phyloP scores from a whole-genome alignment of 2,329 filamentous ascomycete genomes.

The Mycocentrospora acerina region DNA sequence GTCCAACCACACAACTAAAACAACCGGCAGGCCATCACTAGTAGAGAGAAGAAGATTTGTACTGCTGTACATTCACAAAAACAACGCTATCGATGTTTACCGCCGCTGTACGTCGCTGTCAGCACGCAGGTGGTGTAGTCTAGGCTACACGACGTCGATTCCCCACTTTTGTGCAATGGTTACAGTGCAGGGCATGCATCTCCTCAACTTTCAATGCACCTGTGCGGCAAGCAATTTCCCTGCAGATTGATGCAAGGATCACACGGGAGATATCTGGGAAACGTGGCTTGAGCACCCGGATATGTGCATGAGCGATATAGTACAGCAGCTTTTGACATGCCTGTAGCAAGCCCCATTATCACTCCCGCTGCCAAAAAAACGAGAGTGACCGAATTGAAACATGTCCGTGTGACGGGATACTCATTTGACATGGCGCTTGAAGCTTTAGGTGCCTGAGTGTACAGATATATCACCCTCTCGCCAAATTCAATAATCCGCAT shows the following conservation, averaged over 20 bases:
- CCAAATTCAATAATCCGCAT: too few species aligned
- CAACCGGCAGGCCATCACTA: neutral
- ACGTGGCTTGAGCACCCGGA: constrained; percentile 35
- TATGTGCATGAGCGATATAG: constrained; percentile 26
- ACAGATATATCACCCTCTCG: too few species aligned
- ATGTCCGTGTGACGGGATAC: constrained; percentile 20
- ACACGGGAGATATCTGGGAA: constrained; percentile 19
- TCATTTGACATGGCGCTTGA: too few species aligned
- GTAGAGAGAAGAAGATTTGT: neutral
- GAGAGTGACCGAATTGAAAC: constrained; percentile 31
- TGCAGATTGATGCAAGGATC: constrained; percentile 17
- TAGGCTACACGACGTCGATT: constrained; percentile 31
- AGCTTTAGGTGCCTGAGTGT: too few species aligned
- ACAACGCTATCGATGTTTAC: too few species aligned
- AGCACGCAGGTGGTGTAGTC: constrained; percentile 33
- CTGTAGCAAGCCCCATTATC: constrained; percentile 16
- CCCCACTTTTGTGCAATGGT: constrained; percentile 31
- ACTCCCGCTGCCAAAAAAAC: constrained; percentile 29
- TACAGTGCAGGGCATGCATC: constrained; percentile 36
- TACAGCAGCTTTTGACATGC: constrained; percentile 35
- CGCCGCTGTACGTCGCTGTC: constrained; percentile 26
- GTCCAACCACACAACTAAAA: neutral
- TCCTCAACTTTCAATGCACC: constrained; percentile 22
- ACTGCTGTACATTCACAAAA: too few species aligned
- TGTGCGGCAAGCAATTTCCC: constrained; percentile 22